A percentile compares a stretch with the other conserved stretches of the same genome.
Evolutionary conservation across 1,284 basidiomycete species (phyloP).

Genomic region (Melanopsichium pennsylvanicum): DNA sequence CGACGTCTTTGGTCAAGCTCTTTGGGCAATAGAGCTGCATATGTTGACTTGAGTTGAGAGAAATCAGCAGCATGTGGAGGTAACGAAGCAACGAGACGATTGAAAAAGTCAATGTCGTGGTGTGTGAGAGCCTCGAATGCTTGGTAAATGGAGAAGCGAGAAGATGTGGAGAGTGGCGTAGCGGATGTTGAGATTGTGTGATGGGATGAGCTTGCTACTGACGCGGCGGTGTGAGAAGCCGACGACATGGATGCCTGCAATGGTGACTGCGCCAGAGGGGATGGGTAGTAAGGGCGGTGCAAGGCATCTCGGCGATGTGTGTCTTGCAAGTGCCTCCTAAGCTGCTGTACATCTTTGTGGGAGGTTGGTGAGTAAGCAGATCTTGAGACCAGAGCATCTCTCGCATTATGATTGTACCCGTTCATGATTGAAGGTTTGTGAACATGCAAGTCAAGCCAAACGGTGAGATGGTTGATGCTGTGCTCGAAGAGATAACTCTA

Average conservation of each 20-base stretch:
- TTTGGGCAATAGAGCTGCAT: constrained; percentile 28
- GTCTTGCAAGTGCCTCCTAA: constrained; percentile 17
- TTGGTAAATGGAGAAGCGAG: constrained; percentile 41
- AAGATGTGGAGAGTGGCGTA: constrained; percentile 22
- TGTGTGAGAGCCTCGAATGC: constrained; percentile 37
- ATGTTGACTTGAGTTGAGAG: constrained; percentile 55
- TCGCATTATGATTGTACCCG: neutral
- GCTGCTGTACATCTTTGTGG: constrained; percentile 6
- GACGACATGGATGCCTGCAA: constrained; percentile 44
- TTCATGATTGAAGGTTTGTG: constrained; percentile 5
- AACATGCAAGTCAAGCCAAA: too few species aligned
- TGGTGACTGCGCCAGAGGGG: constrained; percentile 40
- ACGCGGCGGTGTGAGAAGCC: constrained; percentile 31
- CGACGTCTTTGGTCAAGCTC: constrained; percentile 15
- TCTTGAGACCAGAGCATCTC: too few species aligned
- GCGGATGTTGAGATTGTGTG: constrained; percentile 25
- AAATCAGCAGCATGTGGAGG: constrained; percentile 51
- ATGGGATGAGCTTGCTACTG: constrained; percentile 27
- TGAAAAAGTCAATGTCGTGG: constrained; percentile 56
- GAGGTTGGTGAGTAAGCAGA: neutral
- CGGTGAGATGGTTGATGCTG: too few species aligned
- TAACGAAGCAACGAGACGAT: constrained; percentile 45
- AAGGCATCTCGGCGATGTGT: constrained; percentile 11
- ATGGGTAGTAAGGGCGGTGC: constrained; percentile 35
- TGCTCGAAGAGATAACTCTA: too few species aligned